These are phyloP conservation scores for Mallotus nudiflorus DNA, from an alignment of 345 rosid genomes.

Conservation along the genomic window DNA sequence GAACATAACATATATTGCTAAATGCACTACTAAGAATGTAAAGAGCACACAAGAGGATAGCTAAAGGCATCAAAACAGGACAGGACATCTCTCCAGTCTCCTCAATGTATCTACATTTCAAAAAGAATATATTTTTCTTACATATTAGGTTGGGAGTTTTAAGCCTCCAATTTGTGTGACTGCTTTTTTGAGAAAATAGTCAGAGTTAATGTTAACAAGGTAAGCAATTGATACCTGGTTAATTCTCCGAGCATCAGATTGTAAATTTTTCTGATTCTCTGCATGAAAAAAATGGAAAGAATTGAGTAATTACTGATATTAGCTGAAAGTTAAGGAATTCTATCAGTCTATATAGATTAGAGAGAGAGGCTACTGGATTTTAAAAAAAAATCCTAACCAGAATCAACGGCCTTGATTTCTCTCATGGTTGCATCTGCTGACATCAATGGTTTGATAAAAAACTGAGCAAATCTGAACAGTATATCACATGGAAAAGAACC, in stretches of 20 bases:
- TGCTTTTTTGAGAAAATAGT: too few relatives aligned
- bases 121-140: background rate
- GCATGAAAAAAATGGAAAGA: conserved; percentile 20
- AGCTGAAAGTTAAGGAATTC: background rate
- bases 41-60: background rate
- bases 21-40: background rate
- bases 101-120: too few relatives aligned
- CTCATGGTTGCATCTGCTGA: conserved; percentile 89
- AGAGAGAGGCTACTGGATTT: background rate
- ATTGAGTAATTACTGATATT: background rate
- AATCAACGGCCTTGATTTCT: conserved; percentile 93
- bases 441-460: conserved; percentile 89
- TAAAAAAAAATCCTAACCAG: conserved; percentile 62
- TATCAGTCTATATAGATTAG: background rate
- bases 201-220: conserved; percentile 3
- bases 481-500: conserved; percentile 26
- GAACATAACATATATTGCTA: background rate
- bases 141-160: background rate
- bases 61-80: background rate
- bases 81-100: background rate
- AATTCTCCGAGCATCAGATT: conserved; percentile 84
- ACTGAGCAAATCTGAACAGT: conserved; percentile 71
- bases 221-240: conserved; percentile 54
- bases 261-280: conserved; percentile 92
- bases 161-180: background rate